These are phyloP conservation scores for Neurospora terricola DNA, from an alignment of 495 filamentous ascomycete genomes.

Conservation along the genomic window DNA sequence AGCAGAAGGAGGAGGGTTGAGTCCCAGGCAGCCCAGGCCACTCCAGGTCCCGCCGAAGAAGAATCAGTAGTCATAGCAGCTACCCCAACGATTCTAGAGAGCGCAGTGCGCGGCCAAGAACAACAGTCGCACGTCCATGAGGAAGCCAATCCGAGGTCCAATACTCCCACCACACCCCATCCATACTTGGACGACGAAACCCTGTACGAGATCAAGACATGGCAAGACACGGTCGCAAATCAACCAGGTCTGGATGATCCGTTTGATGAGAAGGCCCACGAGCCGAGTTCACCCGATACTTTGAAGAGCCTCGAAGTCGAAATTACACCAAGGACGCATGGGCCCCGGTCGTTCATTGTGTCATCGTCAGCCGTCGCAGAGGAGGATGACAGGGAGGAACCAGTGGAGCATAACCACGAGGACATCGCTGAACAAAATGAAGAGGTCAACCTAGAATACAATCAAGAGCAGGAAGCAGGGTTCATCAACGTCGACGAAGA, in stretches of 20 bases:
- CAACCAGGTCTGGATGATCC: neutral
- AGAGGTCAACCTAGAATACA: neutral
- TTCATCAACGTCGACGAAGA: neutral
- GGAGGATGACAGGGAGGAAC: neutral
- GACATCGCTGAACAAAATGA: too few relatives aligned
- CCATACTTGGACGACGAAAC: constrained; percentile 6
- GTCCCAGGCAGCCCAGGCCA: neutral
- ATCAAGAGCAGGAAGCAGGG: neutral
- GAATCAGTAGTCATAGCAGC: neutral
- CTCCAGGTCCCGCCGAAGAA: constrained; percentile 1
- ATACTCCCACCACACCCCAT: neutral
- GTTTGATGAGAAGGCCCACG: neutral
- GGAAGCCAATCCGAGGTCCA: neutral
- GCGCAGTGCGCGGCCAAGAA: neutral
- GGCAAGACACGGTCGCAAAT: constrained; percentile 1
- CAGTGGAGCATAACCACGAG: neutral
- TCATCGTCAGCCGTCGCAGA: neutral
- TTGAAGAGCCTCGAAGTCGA: neutral
- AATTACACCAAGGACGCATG: neutral
- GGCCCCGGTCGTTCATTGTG: neutral
- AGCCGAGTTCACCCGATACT: neutral
- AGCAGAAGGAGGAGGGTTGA: neutral
- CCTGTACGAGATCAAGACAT: constrained; percentile 5
- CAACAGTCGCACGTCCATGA: neutral
- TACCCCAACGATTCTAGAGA: neutral